These are phyloP conservation scores for Pseudogymnoascus sp. DNA, from an alignment of 2,329 filamentous ascomycete genomes.

Conservation along the genomic window DNA sequence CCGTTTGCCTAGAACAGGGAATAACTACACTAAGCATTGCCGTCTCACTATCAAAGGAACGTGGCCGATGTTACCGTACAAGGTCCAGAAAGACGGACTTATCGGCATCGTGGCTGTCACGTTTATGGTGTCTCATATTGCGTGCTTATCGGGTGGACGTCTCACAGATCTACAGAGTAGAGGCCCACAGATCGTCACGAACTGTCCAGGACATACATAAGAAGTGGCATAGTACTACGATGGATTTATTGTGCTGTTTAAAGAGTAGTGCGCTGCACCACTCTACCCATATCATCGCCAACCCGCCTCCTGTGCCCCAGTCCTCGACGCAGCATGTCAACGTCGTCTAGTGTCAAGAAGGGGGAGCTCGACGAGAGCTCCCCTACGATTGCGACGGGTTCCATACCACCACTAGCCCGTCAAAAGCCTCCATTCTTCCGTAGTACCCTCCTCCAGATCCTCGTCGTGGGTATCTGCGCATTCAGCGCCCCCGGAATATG, in stretches of 20 bases:
- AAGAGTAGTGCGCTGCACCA: neutral
- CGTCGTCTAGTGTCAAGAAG: neutral
- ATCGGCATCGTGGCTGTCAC: neutral
- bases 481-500: conserved; percentile 36
- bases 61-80: neutral
- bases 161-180: neutral
- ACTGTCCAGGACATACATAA: neutral
- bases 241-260: neutral
- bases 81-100: neutral
- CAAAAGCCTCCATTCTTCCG: neutral
- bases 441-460: conserved; percentile 29
- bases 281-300: neutral
- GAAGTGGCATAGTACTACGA: neutral
- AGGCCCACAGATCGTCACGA: neutral
- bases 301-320: neutral
- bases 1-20: neutral
- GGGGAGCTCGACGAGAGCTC: neutral
- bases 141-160: neutral
- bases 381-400: neutral
- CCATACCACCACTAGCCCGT: neutral
- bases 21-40: neutral
- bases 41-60: neutral
- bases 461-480: conserved; percentile 33
- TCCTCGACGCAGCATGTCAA: neutral
- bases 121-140: conserved; percentile 4